These are phyloP conservation scores for Alternaria incomplexa DNA, from an alignment of 2,329 filamentous ascomycete species.

Conservation along the genomic window DNA sequence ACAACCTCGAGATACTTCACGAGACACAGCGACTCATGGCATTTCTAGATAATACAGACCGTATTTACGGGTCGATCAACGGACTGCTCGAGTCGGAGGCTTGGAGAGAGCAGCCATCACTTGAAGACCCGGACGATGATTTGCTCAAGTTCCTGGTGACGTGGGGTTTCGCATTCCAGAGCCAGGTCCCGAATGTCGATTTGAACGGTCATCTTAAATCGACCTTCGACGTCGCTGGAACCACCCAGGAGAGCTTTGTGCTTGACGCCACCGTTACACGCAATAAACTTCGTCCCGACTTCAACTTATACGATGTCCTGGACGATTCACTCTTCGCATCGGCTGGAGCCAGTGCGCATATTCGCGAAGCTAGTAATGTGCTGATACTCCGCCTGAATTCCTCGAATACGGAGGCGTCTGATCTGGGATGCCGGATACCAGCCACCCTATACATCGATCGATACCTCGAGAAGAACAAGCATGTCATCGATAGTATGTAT, in stretches of 20 bases:
- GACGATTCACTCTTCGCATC: slow-evolving; percentile 56
- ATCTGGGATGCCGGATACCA: slow-evolving; percentile 58
- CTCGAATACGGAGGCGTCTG: slow-evolving; percentile 44
- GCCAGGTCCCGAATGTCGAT: slow-evolving; percentile 50
- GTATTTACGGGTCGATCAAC: slow-evolving; percentile 65
- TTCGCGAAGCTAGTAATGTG: slow-evolving; percentile 55
- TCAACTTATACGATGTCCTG: slow-evolving; percentile 61
- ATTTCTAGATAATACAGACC: slow-evolving; percentile 63
- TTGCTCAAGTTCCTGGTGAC: slow-evolving; percentile 55
- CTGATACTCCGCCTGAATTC: slow-evolving; percentile 55
- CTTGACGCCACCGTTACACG: slow-evolving; percentile 36
- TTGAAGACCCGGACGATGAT: slow-evolving; percentile 44
- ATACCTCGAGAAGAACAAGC: slow-evolving; percentile 61
- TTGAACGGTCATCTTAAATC: slow-evolving; percentile 55
- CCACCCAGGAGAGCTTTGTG: slow-evolving; percentile 32
- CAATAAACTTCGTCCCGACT: slow-evolving; percentile 27
- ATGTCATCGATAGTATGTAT: slow-evolving; percentile 57
- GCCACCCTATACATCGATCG: slow-evolving; percentile 64
- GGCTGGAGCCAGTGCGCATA: slow-evolving; percentile 31
- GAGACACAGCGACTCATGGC: slow-evolving; percentile 68
- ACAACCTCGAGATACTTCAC: slow-evolving; percentile 54
- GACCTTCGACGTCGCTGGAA: slow-evolving; percentile 42
- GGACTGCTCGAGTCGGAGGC: slow-evolving; percentile 55
- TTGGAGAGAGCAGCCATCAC: slow-evolving; percentile 29
- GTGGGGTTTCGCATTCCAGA: slow-evolving; percentile 57